Percentiles rank a stretch among this genome's conserved stretches.
Evolutionary conservation across 192 early-diverging fungal genomes (phyloP).

Genomic region (Backusella morwellensis): DNA sequence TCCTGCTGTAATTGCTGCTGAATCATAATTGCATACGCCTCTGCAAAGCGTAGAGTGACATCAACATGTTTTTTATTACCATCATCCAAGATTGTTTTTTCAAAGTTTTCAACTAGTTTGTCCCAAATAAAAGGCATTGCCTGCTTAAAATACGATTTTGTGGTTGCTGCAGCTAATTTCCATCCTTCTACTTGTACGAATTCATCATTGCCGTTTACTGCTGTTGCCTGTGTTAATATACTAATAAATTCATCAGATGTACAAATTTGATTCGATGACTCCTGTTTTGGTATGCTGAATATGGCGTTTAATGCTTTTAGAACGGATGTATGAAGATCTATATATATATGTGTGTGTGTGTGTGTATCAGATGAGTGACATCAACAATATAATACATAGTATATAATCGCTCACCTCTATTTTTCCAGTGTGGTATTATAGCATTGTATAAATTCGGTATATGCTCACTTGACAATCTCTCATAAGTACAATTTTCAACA

Average conservation of each 20-base stretch:
- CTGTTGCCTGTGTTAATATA: not conserved
- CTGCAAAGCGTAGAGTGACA: not conserved
- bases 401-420: not conserved
- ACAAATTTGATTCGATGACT: not conserved
- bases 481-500: constrained; percentile 37
- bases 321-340: not conserved
- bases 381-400: not conserved
- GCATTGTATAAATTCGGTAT: constrained; percentile 29
- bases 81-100: not conserved
- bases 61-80: not conserved
- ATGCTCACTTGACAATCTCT: constrained; percentile 35
- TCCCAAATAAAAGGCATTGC: not conserved
- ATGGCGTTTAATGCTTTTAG: constrained; percentile 10
- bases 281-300: not conserved
- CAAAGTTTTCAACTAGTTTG: not conserved
- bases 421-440: constrained; percentile 6
- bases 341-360: not conserved
- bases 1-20: not conserved
- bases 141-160: constrained; percentile 28
- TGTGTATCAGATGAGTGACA: not conserved
- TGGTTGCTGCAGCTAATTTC: constrained; percentile 35
- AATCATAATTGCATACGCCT: constrained; percentile 1
- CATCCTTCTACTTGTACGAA: constrained; percentile 35
- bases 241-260: not conserved
- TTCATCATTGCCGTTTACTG: not conserved